Evolutionary conservation across 2,329 filamentous ascomycete genomes (phyloP), one percentile per base, ranked within the genome.

Genomic region (Chrysoporthe puriensis): DNA sequence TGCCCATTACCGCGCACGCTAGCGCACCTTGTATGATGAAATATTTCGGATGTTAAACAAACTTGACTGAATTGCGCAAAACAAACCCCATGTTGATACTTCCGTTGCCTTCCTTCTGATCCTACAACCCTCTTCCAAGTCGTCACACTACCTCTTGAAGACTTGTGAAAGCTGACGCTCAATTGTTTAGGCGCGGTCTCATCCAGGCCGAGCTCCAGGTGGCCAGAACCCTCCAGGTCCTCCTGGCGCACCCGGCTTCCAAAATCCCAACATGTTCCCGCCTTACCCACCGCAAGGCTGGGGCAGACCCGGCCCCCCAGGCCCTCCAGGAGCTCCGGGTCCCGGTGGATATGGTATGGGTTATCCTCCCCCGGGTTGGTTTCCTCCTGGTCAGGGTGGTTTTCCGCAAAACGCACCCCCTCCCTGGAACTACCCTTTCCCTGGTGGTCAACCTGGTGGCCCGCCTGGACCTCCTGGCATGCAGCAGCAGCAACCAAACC

Each of bases 31-130:
- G 74, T 75, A 88, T 97, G 94, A 97, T 93, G 92, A 96, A 96
- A 83, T 83, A 97, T 92, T 91, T 87, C 94, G 94, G 94, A 97
- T 97, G 93, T 96, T 93, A 97, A 96, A 81, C 82, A 86, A 85
- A 88, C 84, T 87, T 88, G 86, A 89, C 90, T 91, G 91, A 91
- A 91, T 91, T 91, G 93, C 93, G 94, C 94, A 97, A 40, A 90
- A 88, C 57, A 60, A 93, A 91, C 84, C 73, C 86, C 87, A 84
- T 97, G 94, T 97, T 90, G 94, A 97, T 88, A 90, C 91, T 90
- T 97, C 94, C 94, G 94, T 97, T 97, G 94, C 94, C 94, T 97
- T 97, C 94, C 94, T 97, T 97, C 94, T 97, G 94, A 97, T 89
- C 76, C 71, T 74, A 66, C 66, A 73, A 73, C 71, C 57, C 57